Base-by-base conservation (phyloP, 2,329 filamentous ascomycete genomes). In the Ophiostoma ulmi region DNA sequence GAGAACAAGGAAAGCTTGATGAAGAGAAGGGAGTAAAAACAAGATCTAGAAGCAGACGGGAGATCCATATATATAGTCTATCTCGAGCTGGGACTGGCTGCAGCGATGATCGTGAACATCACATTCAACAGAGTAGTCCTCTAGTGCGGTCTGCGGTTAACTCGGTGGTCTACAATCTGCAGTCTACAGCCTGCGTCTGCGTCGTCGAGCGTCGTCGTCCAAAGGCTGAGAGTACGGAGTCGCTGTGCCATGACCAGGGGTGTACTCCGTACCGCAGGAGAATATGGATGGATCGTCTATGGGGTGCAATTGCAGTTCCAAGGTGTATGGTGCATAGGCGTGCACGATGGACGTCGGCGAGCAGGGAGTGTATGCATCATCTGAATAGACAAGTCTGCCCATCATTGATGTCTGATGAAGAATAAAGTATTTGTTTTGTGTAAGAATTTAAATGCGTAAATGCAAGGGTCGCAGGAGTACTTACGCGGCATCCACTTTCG, bases 1-100 rank as follows among this genome's bases (percentile, higher is more conserved):
- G 68, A 69, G 68, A 35, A 63, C 58, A 63, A 63, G 58, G 14
- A 20, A 63, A 35, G 68, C 68, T 69, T 69, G 68, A 69, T 69
- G 55, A 63, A 35, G 26, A 61, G 55, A 61, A 35, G 52, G 52
- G 52, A 26, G 52, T 58, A 58, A 58, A 58, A 31, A 5, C 52
- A 58, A 63, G 14, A 63, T 58, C 26, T 63, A 63, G 26, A 36
- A 35, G 58, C 58, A 63, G 58, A 58, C 58, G 58, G 58, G 58
- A 35, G 58, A 63, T 63, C 58, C 58, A 36, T 63, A 26, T 63
- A 63, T 63, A 63, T 63, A 63, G 58, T 63, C 58, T 26, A 63
- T 63, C n/a, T 26, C 52, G n/a, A 58, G 26, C 7, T 61, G 13
- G 55, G 26, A 6, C 22, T 14, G 8, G 35, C 8, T 5, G 52